These are phyloP conservation scores for Nematodospora anomalae DNA, from an alignment of 1,139 yeast genomes.

Conservation along the genomic window DNA sequence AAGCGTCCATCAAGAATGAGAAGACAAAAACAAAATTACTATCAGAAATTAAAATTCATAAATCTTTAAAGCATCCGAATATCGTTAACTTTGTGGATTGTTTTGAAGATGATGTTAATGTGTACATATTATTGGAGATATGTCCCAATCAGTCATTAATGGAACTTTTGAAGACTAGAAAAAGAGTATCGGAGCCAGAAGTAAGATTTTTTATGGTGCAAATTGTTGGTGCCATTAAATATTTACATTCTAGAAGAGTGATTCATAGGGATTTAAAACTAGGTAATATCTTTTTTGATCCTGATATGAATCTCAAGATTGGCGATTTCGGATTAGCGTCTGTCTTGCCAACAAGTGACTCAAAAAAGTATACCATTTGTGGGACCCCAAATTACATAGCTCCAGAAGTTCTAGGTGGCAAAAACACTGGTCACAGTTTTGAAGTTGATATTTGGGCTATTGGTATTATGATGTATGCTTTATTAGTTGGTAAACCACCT, in stretches of 20 bases:
- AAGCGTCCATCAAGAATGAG: constrained; percentile 86
- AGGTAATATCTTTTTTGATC: constrained; percentile 92
- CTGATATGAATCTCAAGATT: constrained; percentile 86
- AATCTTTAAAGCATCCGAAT: constrained; percentile 83
- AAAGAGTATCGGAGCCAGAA: constrained; percentile 84
- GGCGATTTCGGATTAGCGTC: constrained; percentile 98
- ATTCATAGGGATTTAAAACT: constrained; percentile 93
- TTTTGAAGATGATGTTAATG: constrained; percentile 92
- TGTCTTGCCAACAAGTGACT: constrained; percentile 62
- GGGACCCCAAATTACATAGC: constrained; percentile 99
- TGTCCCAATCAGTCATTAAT: constrained; percentile 91
- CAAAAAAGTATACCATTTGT: constrained; percentile 88
- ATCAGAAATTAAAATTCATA: constrained; percentile 94
- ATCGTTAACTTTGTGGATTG: constrained; percentile 92
- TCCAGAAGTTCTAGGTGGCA: constrained; percentile 92
- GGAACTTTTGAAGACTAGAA: constrained; percentile 87
- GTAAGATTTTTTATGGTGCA: constrained; percentile 89
- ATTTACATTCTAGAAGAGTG: constrained; percentile 90
- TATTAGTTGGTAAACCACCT: constrained; percentile 92
- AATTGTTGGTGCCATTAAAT: constrained; percentile 88
- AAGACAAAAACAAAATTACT: constrained; percentile 87
- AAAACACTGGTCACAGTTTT: constrained; percentile 83
- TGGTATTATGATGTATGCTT: constrained; percentile 92
- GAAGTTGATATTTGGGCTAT: constrained; percentile 98
- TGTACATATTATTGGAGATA: constrained; percentile 87